phyloP scores from a whole-genome alignment of 441 rosid genomes.

The Pelargonium myrrhifolium region DNA sequence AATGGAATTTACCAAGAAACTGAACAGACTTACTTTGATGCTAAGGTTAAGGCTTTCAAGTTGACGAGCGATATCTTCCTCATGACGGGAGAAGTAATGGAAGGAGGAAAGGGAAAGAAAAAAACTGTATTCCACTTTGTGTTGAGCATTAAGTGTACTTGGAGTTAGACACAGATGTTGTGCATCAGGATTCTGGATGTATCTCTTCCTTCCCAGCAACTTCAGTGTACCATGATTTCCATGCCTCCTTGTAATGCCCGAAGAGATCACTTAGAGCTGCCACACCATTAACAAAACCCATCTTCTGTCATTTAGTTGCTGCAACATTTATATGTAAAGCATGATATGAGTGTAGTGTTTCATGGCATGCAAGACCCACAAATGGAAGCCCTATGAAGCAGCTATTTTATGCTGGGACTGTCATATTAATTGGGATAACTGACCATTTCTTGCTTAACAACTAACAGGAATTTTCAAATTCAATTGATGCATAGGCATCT shows the following conservation, averaged over 20 bases:
- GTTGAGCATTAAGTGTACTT: constrained; percentile 3
- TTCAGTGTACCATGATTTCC: constrained; percentile 62
- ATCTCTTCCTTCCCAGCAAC: constrained; percentile 34
- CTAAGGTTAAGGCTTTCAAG: too few species aligned
- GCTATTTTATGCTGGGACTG: too few species aligned
- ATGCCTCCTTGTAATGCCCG: constrained; percentile 58
- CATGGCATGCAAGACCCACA: not conserved
- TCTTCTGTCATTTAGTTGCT: constrained; percentile 11
- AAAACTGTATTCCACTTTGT: not conserved
- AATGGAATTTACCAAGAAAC: constrained; percentile 3
- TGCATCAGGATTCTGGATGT: constrained; percentile 16
- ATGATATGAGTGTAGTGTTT: not conserved
- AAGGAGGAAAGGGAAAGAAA: not conserved
- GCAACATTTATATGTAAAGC: not conserved
- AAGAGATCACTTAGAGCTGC: constrained; percentile 63
- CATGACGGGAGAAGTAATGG: too few species aligned
- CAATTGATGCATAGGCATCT: too few species aligned
- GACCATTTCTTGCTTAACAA: too few species aligned
- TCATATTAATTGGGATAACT: too few species aligned
- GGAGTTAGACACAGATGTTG: constrained; percentile 4
- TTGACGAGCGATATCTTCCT: too few species aligned
- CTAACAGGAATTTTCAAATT: too few species aligned
- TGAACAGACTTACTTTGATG: not conserved
- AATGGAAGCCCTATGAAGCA: not conserved
- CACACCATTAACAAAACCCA: constrained; percentile 23